Evolutionary conservation across 164 flowering plant genomes (phyloP), one percentile per base, ranked within the genome.

Genomic region (Kingdonia uniflora): DNA sequence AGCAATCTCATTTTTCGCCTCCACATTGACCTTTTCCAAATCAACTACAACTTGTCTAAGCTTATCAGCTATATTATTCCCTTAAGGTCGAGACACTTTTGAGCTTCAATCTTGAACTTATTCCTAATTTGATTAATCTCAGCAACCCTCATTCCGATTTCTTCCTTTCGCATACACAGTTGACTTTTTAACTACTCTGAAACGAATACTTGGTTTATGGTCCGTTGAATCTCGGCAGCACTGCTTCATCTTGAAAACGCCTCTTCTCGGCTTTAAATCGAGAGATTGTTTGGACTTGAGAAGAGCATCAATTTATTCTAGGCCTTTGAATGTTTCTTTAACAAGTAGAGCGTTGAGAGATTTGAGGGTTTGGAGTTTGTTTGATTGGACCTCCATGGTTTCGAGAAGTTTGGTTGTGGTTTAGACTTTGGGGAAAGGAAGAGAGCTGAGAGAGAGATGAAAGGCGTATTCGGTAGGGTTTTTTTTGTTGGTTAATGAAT

Each of bases 261-360:
- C 50, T 67, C 45, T 40, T 62, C 54, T 68, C 74, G 29, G 49
- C 15, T 1, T 37, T 61, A 49, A 49, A 60, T 42, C 59, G 74
- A 54, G 51, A 48, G 47, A 84, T 14, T 47, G 54, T 14, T 77
- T 81, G 15, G 62, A 55, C 15, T 67, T 56, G 6, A 21, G 24
- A 14, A 89, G 67, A 5, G 74, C 14, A 15, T 78, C 76, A 3
- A 84, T 69, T 70, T 76, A 79, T 2, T 71, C 75, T 26, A 88
- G 64, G 19, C 67, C 64, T 62, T 82, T 84, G 17, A 57, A 50
- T 0, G 85, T 69, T 68, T 82, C 81, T 46, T 72, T 77, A 37
- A 86, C 62, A n/a, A 90, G 75, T 40, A 72, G 15, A 15, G 67
- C 43, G 58, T 89, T 89, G 49, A 86, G 79, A 2, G 86, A 60